These are phyloP conservation scores for Eimeria acervulina DNA, from an alignment of 169 alveolate genomes.

Conservation along the genomic window DNA sequence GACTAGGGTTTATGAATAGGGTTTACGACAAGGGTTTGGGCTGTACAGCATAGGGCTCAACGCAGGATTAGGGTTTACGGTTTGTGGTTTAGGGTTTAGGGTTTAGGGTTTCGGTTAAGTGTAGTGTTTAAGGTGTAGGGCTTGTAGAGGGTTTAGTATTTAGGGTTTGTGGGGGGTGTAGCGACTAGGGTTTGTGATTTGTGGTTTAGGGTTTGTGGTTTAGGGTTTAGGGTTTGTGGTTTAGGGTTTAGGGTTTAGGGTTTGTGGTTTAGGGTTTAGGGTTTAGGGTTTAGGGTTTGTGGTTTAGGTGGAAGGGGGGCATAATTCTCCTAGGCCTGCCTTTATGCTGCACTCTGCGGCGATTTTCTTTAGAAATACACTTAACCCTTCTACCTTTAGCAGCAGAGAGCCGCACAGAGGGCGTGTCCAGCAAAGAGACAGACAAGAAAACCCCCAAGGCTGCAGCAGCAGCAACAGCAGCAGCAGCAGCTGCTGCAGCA, in stretches of 20 bases:
- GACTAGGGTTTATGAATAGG: background rate
- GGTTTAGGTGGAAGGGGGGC: slow-evolving; percentile 86
- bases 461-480: background rate
- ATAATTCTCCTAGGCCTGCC: slow-evolving; percentile 87
- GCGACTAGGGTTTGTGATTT: background rate
- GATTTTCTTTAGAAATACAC: slow-evolving; percentile 83
- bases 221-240: slow-evolving; percentile 38
- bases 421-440: background rate
- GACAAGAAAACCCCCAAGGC: background rate
- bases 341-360: slow-evolving; percentile 85
- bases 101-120: background rate
- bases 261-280: slow-evolving; percentile 44
- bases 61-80: slow-evolving; percentile 2
- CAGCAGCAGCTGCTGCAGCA: slow-evolving; percentile 35
- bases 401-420: background rate
- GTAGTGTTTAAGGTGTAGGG: slow-evolving; percentile 81
- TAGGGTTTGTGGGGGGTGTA: too few species aligned
- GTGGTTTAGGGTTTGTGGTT: slow-evolving; percentile 45
- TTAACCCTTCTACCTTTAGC: background rate
- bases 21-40: slow-evolving; percentile 64
- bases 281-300: slow-evolving; percentile 41
- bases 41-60: too few species aligned
- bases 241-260: slow-evolving; percentile 12
- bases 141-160: too few species aligned
- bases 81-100: slow-evolving; percentile 57